Conservation (phyloP, 306 rosid genomes). For the Mimosa bimucronata region DNA sequence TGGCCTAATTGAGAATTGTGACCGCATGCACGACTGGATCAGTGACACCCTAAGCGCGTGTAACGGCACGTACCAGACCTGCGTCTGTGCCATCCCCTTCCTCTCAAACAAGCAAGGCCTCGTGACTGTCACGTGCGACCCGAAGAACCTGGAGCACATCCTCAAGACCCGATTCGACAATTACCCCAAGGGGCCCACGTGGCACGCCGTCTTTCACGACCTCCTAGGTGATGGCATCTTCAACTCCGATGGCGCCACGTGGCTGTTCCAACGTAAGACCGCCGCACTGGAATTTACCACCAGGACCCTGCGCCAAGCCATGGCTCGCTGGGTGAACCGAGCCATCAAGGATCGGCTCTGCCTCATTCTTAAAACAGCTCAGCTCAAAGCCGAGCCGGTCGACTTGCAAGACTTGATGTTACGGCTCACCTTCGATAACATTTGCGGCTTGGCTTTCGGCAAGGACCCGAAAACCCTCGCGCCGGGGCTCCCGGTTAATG, state of each 20-base stretch:
- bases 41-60: constrained; percentile 16
- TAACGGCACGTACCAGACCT: constrained; percentile 28
- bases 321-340: constrained; percentile 31
- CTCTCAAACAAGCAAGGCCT: constrained; percentile 13
- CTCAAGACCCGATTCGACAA: constrained; percentile 14
- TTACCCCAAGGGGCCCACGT: constrained; percentile 28
- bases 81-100: constrained; percentile 10
- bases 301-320: constrained; percentile 27
- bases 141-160: constrained; percentile 12
- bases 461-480: constrained; percentile 1
- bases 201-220: constrained; percentile 19
- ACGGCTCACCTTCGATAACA: constrained; percentile 22
- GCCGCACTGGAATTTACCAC: constrained; percentile 26
- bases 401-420: constrained; percentile 16
- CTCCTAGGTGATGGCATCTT: constrained; percentile 17
- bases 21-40: constrained; percentile 29
- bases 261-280: constrained; percentile 29
- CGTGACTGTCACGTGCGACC: constrained; percentile 32
- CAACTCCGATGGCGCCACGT: constrained; percentile 2
- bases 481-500: not conserved
- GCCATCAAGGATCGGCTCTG: constrained; percentile 25
- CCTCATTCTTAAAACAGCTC: not conserved
- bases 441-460: constrained; percentile 31
- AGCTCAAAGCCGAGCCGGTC: not conserved
- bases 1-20: not conserved